Evolutionary conservation across 2,329 filamentous ascomycete species (phyloP).

Genomic region (Alternaria ventricosa): DNA sequence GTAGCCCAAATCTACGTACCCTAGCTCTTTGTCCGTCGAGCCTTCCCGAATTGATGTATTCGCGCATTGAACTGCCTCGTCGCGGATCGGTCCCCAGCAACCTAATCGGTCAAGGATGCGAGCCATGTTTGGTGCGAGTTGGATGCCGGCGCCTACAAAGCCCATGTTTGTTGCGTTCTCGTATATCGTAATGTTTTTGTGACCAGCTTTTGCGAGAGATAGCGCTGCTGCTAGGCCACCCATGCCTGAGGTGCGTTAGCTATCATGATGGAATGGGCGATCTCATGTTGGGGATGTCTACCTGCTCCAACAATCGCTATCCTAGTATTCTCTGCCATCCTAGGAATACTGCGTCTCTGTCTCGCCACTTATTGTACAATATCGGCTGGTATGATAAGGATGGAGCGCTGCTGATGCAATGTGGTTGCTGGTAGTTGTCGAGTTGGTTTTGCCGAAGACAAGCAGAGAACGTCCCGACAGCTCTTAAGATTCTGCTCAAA

Average conservation of each 20-base stretch:
- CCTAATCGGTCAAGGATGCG: slow-evolving; percentile 75
- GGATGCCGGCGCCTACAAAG: slow-evolving; percentile 85
- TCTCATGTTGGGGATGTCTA: slow-evolving; percentile 9
- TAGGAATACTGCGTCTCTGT: neutral
- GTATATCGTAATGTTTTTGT: slow-evolving; percentile 75
- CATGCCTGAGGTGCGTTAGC: slow-evolving; percentile 66
- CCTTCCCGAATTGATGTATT: slow-evolving; percentile 79
- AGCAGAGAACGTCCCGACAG: neutral
- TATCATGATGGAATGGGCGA: neutral
- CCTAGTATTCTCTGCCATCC: slow-evolving; percentile 38
- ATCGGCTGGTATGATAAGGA: neutral
- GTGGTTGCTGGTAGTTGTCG: neutral
- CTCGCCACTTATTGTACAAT: neutral
- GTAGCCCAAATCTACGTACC: slow-evolving; percentile 72
- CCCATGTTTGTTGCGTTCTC: slow-evolving; percentile 76
- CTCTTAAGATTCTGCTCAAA: neutral
- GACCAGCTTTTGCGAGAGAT: slow-evolving; percentile 76
- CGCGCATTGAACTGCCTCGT: slow-evolving; percentile 72
- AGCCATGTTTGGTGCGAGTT: slow-evolving; percentile 82
- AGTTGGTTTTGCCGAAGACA: neutral
- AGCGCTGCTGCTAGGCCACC: slow-evolving; percentile 76
- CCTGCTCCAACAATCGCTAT: slow-evolving; percentile 46
- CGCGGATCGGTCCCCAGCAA: slow-evolving; percentile 73
- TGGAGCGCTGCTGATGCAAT: neutral
- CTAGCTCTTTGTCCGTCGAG: slow-evolving; percentile 70